A percentile compares a stretch with the other conserved stretches of the same genome.
These are phyloP conservation scores for Paecilomyces niveus DNA, from an alignment of 2,329 filamentous ascomycete species.

Conservation along the genomic window DNA sequence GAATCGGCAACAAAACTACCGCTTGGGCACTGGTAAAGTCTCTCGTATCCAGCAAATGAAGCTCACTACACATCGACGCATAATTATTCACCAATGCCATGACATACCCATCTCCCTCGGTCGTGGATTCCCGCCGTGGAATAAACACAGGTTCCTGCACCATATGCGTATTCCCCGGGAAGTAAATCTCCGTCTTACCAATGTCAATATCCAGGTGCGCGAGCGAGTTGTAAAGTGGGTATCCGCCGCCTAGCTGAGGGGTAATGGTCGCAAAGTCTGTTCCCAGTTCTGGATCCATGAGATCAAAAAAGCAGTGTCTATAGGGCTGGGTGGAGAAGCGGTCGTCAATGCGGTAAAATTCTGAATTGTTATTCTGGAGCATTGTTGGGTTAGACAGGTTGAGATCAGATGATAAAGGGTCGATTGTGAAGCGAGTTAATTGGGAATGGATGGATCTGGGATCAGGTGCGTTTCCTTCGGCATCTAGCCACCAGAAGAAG, in stretches of 20 bases:
- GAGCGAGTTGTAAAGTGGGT: constrained; percentile 40
- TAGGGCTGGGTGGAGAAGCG: constrained; percentile 32
- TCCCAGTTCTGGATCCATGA: constrained; percentile 35
- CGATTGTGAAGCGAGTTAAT: constrained; percentile 17
- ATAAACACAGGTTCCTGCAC: constrained; percentile 20
- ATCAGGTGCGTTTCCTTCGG: constrained; percentile 25
- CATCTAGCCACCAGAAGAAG: constrained; percentile 39
- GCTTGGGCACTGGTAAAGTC: constrained; percentile 2
- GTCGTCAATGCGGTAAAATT: constrained; percentile 46
- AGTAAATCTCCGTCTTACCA: constrained; percentile 36
- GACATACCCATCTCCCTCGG: constrained; percentile 13
- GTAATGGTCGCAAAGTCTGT: constrained; percentile 22
- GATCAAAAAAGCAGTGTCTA: constrained; percentile 36
- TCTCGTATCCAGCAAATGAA: constrained; percentile 11
- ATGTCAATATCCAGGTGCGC: constrained; percentile 36
- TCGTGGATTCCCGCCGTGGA: constrained; percentile 6
- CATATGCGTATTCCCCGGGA: constrained; percentile 34
- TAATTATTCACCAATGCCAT: constrained; percentile 18
- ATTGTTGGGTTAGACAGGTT: constrained; percentile 15
- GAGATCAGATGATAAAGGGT: constrained; percentile 15
- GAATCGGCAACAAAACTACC: neutral
- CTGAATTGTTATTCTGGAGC: constrained; percentile 30
- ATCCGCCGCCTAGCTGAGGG: constrained; percentile 22
- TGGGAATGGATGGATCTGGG: constrained; percentile 20
- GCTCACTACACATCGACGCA: constrained; percentile 14